Evolutionary conservation across 805 yeast species (phyloP).

Genomic region (Blastobotrys parvus): DNA sequence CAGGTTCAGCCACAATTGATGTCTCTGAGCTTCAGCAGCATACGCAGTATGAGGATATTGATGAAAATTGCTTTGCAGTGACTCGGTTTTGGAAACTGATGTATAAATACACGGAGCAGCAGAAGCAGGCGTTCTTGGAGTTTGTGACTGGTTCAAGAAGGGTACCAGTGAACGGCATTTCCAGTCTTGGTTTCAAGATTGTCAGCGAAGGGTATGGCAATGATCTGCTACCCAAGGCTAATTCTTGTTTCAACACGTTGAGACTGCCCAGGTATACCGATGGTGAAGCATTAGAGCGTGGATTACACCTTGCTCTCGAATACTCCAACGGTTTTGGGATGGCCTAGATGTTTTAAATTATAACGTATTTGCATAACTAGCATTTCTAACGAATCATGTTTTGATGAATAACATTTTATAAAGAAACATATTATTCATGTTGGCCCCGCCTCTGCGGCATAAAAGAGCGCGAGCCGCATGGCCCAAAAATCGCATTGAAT

Average conservation of each 20-base stretch:
- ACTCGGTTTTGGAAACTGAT: conserved; percentile 40
- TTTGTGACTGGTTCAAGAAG: conserved; percentile 44
- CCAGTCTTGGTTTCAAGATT: conserved; percentile 37
- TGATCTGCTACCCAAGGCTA: conserved; percentile 40
- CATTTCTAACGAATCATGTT: no score
- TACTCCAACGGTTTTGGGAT: conserved; percentile 27
- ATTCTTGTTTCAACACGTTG: conserved; percentile 42
- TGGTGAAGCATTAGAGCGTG: conserved; percentile 20
- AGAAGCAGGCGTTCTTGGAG: conserved; percentile 35
- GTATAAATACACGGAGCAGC: conserved; percentile 31
- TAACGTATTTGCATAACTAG: no score
- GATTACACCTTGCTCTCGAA: conserved; percentile 20
- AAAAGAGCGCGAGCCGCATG: no score
- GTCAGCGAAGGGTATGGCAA: conserved; percentile 33
- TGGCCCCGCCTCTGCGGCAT: no score
- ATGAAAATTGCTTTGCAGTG: conserved; percentile 31
- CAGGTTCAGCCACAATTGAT: conserved; percentile 36
- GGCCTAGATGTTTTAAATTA: conserved; percentile 6
- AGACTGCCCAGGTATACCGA: conserved; percentile 40
- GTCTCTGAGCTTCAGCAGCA: conserved; percentile 34
- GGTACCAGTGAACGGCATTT: conserved; percentile 41
- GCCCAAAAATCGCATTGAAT: no score
- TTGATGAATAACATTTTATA: no score
- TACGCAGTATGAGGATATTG: conserved; percentile 35
- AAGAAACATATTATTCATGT: no score